These are phyloP conservation scores for Tubosaeta sp. DNA, from an alignment of 768 basidiomycete species.

Conservation along the genomic window DNA sequence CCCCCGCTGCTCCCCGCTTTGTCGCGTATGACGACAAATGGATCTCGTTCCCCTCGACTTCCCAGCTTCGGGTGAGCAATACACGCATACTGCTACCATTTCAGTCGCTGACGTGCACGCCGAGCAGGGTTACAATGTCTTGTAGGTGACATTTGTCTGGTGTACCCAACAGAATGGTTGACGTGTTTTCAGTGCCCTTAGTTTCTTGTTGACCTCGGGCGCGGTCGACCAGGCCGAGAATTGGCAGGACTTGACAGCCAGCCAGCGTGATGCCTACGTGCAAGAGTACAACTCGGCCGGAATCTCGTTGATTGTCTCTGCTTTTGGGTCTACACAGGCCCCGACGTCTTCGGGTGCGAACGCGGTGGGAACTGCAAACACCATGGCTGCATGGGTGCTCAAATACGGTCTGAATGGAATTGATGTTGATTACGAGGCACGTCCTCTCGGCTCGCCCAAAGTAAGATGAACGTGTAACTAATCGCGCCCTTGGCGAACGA, in stretches of 20 bases:
- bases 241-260: slow-evolving; percentile 37
- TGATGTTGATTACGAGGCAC: slow-evolving; percentile 48
- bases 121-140: slow-evolving; percentile 29
- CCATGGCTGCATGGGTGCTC: slow-evolving; percentile 41
- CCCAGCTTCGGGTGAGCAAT: slow-evolving; percentile 38
- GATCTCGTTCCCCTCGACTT: slow-evolving; percentile 40
- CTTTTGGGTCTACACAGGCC: slow-evolving; percentile 38
- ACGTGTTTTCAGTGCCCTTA: slow-evolving; percentile 26
- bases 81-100: neutral
- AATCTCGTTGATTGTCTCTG: slow-evolving; percentile 52
- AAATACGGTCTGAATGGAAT: slow-evolving; percentile 46
- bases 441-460: neutral
- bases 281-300: slow-evolving; percentile 49
- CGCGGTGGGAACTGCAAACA: slow-evolving; percentile 35
- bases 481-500: neutral
- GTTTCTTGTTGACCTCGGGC: slow-evolving; percentile 40
- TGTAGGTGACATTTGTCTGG: slow-evolving; percentile 12
- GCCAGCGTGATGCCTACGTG: slow-evolving; percentile 38
- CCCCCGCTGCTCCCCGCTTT: slow-evolving; percentile 47
- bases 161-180: neutral
- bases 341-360: slow-evolving; percentile 39
- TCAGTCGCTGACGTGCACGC: neutral
- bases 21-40: slow-evolving; percentile 37
- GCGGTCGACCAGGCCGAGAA: slow-evolving; percentile 40
- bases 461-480: neutral